Conservation (phyloP, 768 basidiomycete species). For the Tylopilus felleus region DNA sequence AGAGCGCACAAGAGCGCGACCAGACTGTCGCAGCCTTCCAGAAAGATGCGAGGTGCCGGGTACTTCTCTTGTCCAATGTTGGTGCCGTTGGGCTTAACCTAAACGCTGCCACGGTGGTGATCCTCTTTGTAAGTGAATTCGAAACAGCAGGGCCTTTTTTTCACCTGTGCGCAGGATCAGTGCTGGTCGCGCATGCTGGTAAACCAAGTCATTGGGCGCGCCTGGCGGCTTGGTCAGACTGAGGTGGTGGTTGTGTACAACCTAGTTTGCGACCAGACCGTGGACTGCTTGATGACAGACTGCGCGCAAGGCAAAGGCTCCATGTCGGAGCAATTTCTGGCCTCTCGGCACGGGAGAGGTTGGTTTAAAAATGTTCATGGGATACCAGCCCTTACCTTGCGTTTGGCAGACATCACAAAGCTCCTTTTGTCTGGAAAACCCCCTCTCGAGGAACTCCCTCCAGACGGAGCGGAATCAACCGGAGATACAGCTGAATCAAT, state of each 20-base stretch:
- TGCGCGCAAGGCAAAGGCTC: constrained; percentile 4
- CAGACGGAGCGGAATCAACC: too few species aligned
- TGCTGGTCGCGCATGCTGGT: constrained; percentile 14
- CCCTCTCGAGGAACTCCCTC: neutral
- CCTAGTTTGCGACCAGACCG: constrained; percentile 4
- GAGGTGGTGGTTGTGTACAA: constrained; percentile 9
- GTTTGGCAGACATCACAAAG: neutral
- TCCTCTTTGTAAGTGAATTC: neutral
- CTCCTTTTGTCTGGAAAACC: neutral
- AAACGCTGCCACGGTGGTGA: constrained; percentile 1
- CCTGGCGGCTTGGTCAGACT: constrained; percentile 11
- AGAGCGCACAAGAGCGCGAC: neutral
- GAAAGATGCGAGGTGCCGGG: neutral
- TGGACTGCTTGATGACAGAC: constrained; percentile 13
- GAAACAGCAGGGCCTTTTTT: too few species aligned
- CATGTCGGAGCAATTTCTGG: constrained; percentile 11
- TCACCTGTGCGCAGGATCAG: neutral
- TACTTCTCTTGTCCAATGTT: constrained; percentile 4
- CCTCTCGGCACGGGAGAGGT: constrained; percentile 1
- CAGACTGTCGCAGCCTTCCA: neutral
- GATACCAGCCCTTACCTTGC: too few species aligned
- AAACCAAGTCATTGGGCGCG: constrained; percentile 12
- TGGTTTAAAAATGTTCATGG: neutral
- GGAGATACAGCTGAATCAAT: too few species aligned
- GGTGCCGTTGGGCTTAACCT: constrained; percentile 2